phyloP scores from a whole-genome alignment of 176 grass and related monocot species.

The Zoysia japonica region DNA sequence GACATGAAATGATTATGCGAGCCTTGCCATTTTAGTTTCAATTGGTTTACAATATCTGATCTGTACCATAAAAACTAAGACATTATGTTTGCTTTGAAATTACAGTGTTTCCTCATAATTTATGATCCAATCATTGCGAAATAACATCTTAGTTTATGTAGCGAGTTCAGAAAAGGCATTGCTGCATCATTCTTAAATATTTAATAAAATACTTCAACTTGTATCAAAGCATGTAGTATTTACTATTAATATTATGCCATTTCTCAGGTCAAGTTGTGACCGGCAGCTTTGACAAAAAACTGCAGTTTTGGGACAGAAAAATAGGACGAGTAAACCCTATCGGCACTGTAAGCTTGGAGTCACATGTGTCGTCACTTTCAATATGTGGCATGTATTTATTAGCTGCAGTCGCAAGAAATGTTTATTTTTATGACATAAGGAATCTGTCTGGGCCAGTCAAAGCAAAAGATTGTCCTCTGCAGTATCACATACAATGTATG shows the following conservation, averaged over 20 bases:
- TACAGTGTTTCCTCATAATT: neutral
- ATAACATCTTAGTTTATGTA: neutral
- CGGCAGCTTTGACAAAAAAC: slow-evolving; percentile 57
- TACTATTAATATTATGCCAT: slow-evolving; percentile 3
- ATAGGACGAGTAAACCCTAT: slow-evolving; percentile 33
- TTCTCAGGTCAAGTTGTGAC: slow-evolving; percentile 65
- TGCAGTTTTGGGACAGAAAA: slow-evolving; percentile 59
- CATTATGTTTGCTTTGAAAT: slow-evolving; percentile 9
- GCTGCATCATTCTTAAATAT: slow-evolving; percentile 26
- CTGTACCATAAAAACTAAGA: neutral
- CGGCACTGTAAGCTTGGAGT: slow-evolving; percentile 35
- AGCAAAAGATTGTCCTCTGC: slow-evolving; percentile 46
- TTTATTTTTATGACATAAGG: slow-evolving; percentile 61
- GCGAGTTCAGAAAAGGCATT: neutral
- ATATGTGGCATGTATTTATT: slow-evolving; percentile 59
- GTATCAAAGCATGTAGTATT: neutral
- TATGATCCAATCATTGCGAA: neutral
- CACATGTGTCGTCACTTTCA: slow-evolving; percentile 61
- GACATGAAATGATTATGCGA: slow-evolving; percentile 1
- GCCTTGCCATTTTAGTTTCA: neutral
- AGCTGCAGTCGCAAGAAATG: slow-evolving; percentile 48
- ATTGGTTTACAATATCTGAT: neutral
- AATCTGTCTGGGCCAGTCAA: slow-evolving; percentile 54
- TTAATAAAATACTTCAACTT: neutral
- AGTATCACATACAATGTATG: slow-evolving; percentile 55